Conservation (phyloP, 768 basidiomycete genomes). For the Boletus sensibilis region DNA sequence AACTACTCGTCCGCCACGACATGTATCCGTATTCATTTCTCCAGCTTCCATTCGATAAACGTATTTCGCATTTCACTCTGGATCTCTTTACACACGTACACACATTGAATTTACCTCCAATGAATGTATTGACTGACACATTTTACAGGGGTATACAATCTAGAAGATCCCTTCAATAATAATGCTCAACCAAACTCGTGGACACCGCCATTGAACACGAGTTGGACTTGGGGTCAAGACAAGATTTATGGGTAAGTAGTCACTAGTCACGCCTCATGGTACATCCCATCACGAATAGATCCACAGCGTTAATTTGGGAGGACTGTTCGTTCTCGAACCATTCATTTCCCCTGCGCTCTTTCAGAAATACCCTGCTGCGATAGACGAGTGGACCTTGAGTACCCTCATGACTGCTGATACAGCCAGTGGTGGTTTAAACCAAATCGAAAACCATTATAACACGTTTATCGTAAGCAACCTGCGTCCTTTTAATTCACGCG, state of each 20-base stretch:
- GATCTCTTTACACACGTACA: neutral
- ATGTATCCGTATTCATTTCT: neutral
- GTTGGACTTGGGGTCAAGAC: conserved; percentile 69
- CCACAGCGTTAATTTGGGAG: conserved; percentile 66
- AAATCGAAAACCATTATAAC: conserved; percentile 73
- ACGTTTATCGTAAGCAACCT: conserved; percentile 71
- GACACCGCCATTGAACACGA: conserved; percentile 75
- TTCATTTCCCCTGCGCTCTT: conserved; percentile 68
- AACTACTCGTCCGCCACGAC: neutral
- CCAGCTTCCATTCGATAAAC: neutral
- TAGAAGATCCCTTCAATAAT: conserved; percentile 73
- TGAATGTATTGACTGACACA: conserved; percentile 1
- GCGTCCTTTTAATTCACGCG: neutral
- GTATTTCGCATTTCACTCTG: neutral
- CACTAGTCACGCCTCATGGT: conserved; percentile 8
- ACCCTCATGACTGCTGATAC: conserved; percentile 63
- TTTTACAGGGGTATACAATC: conserved; percentile 58
- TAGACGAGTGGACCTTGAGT: conserved; percentile 71
- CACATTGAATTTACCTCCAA: neutral
- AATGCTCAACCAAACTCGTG: conserved; percentile 73
- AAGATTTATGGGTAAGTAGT: conserved; percentile 54
- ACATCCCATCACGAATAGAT: conserved; percentile 3
- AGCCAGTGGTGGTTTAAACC: conserved; percentile 58
- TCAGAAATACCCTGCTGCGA: conserved; percentile 53
- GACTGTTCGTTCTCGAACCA: conserved; percentile 76